A percentile compares a stretch with the other conserved stretches of the same genome.
Evolutionary conservation across 2,329 filamentous ascomycete species (phyloP).

Genomic region (Neospermospora avenae): DNA sequence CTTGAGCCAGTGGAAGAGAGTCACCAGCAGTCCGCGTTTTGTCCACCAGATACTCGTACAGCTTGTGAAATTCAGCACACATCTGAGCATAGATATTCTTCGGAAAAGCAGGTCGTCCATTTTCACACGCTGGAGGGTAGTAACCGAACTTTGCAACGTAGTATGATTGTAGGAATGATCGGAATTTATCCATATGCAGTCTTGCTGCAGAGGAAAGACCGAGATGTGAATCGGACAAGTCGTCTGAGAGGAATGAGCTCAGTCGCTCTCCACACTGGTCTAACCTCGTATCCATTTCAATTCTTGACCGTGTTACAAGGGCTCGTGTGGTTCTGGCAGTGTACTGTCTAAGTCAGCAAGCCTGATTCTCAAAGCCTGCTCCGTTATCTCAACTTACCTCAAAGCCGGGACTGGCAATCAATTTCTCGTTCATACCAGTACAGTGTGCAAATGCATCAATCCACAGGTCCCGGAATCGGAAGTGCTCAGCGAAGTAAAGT

Average conservation of each 20-base stretch:
- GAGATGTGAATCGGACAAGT: constrained; percentile 64
- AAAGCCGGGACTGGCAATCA: constrained; percentile 58
- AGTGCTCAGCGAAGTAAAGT: constrained; percentile 65
- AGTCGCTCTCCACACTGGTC: constrained; percentile 56
- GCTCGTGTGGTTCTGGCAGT: constrained; percentile 54
- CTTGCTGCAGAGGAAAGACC: constrained; percentile 59
- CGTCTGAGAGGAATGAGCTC: constrained; percentile 66
- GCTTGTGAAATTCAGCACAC: constrained; percentile 64
- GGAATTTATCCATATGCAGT: constrained; percentile 69
- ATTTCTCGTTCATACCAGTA: constrained; percentile 67
- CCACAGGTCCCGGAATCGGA: constrained; percentile 63
- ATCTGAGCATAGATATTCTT: constrained; percentile 58
- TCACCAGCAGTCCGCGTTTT: constrained; percentile 46
- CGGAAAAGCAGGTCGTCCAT: constrained; percentile 48
- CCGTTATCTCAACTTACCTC: constrained; percentile 44
- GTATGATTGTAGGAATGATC: constrained; percentile 63
- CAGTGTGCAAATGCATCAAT: constrained; percentile 73
- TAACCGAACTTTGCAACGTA: constrained; percentile 67
- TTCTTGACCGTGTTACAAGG: constrained; percentile 59
- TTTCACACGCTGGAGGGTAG: constrained; percentile 59
- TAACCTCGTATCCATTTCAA: constrained; percentile 64
- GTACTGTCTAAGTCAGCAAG: constrained; percentile 37
- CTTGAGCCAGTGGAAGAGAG: constrained; percentile 49
- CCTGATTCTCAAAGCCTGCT: neutral
- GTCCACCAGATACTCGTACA: constrained; percentile 72